Conservation (phyloP, 352 stramenopile species). For the Globisporangium viniferum region DNA sequence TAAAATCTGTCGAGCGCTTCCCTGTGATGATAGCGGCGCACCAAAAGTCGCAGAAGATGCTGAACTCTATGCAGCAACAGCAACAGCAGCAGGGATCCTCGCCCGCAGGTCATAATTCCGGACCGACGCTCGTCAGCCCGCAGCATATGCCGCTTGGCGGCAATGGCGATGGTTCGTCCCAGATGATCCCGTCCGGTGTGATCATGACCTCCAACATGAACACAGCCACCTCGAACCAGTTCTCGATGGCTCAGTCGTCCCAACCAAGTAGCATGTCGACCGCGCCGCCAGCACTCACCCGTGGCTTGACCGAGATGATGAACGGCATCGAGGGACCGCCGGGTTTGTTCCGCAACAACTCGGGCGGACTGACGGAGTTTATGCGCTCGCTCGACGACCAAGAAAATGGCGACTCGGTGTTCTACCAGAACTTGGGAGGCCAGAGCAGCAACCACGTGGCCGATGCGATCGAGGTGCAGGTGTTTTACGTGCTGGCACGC, state of each 20-base stretch:
- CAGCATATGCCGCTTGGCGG: slow-evolving; percentile 35
- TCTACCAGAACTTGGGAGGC: slow-evolving; percentile 57
- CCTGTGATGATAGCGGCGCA: slow-evolving; percentile 58
- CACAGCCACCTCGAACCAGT: slow-evolving; percentile 40
- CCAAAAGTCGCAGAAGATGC: slow-evolving; percentile 44
- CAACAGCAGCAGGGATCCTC: slow-evolving; percentile 11
- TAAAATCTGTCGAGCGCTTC: slow-evolving; percentile 76
- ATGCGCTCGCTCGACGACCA: slow-evolving; percentile 77
- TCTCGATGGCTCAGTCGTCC: slow-evolving; percentile 41
- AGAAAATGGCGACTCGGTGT: slow-evolving; percentile 51
- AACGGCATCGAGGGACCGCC: slow-evolving; percentile 68
- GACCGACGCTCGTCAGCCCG: slow-evolving; percentile 39
- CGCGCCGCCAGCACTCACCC: slow-evolving; percentile 29
- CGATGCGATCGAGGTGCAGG: slow-evolving; percentile 76
- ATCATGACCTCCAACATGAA: slow-evolving; percentile 73
- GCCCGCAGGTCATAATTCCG: slow-evolving; percentile 16
- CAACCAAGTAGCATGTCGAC: slow-evolving; percentile 29
- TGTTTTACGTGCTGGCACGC: slow-evolving; percentile 74
- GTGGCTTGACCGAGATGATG: slow-evolving; percentile 61
- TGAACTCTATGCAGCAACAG: slow-evolving; percentile 32
- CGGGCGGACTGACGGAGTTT: slow-evolving; percentile 70
- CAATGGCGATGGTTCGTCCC: slow-evolving; percentile 29
- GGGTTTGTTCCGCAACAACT: slow-evolving; percentile 71
- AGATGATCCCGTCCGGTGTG: slow-evolving; percentile 58
- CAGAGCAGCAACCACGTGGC: slow-evolving; percentile 43